Percentiles rank a stretch among this genome's conserved stretches.
These are phyloP conservation scores for Dichomitus squalens DNA, from an alignment of 1,284 basidiomycete genomes.

Conservation along the genomic window DNA sequence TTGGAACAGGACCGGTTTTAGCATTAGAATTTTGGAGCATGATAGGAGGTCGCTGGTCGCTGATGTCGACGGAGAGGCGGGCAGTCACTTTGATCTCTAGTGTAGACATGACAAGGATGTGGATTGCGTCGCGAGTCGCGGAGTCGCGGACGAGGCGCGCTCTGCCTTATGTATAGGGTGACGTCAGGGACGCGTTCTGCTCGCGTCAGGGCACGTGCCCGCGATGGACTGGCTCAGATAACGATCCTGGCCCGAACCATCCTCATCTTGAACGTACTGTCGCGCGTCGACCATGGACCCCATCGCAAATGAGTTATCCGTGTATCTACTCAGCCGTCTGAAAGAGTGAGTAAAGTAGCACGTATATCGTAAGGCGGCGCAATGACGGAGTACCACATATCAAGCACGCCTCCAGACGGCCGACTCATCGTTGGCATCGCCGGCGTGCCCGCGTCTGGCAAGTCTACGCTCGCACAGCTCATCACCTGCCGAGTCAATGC, in stretches of 20 bases:
- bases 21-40: neutral
- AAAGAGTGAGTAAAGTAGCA: slow-evolving; percentile 23
- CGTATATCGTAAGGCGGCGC: neutral
- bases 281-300: slow-evolving; percentile 35
- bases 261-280: neutral
- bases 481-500: slow-evolving; percentile 55
- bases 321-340: slow-evolving; percentile 33
- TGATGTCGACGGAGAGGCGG: slow-evolving; percentile 3
- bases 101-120: neutral
- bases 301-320: slow-evolving; percentile 35
- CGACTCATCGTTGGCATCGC: slow-evolving; percentile 77
- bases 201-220: slow-evolving; percentile 15
- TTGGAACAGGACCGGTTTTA: neutral
- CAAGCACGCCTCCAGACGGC: slow-evolving; percentile 46
- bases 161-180: no score
- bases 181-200: no score
- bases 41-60: slow-evolving; percentile 4
- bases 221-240: slow-evolving; percentile 5
- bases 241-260: slow-evolving; percentile 5
- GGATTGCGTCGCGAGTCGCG: slow-evolving; percentile 19
- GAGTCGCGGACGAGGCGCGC: no score
- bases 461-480: slow-evolving; percentile 68
- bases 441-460: slow-evolving; percentile 85
- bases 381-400: neutral
- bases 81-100: neutral